phyloP scores from a whole-genome alignment of 2,329 filamentous ascomycete species.

The Daldinia eschscholtzii region DNA sequence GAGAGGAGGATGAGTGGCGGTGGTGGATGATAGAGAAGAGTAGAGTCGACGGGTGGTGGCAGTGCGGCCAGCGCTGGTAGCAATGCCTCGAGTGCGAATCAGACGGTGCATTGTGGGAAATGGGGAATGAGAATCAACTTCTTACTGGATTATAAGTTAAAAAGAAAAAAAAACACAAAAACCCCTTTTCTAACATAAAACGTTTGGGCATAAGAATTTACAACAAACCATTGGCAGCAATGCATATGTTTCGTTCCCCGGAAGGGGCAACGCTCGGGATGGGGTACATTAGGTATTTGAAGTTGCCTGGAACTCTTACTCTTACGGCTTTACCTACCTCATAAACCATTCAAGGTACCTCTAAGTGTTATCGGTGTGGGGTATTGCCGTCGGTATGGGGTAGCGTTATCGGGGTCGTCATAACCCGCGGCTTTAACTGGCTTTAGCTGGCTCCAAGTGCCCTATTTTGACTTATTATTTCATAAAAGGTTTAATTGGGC shows the following conservation, averaged over 20 bases:
- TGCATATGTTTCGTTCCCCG: conserved; percentile 20
- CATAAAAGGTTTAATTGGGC: conserved; percentile 26
- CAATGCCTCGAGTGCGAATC: conserved; percentile 46
- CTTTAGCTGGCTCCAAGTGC: neutral
- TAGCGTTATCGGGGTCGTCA: conserved; percentile 40
- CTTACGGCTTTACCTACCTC: no score
- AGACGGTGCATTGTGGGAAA: conserved; percentile 50
- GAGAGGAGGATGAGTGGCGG: conserved; percentile 34
- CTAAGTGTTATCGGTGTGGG: conserved; percentile 12
- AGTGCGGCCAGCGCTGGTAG: conserved; percentile 46
- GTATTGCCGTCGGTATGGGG: conserved; percentile 13
- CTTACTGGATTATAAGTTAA: neutral
- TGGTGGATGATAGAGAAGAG: conserved; percentile 37
- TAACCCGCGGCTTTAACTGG: conserved; percentile 26
- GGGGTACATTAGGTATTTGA: conserved; percentile 5
- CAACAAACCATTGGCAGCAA: conserved; percentile 15
- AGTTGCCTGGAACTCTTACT: neutral
- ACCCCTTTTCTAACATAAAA: conserved; percentile 15
- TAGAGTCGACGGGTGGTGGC: conserved; percentile 46
- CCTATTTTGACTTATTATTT: neutral
- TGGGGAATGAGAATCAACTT: neutral
- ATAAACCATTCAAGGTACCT: no score
- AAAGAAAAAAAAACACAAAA: conserved; percentile 7
- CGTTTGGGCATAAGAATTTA: conserved; percentile 12
- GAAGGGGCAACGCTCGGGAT: conserved; percentile 12